Conservation (phyloP, 305 asterid genomes). For the Fraxinus greggii region DNA sequence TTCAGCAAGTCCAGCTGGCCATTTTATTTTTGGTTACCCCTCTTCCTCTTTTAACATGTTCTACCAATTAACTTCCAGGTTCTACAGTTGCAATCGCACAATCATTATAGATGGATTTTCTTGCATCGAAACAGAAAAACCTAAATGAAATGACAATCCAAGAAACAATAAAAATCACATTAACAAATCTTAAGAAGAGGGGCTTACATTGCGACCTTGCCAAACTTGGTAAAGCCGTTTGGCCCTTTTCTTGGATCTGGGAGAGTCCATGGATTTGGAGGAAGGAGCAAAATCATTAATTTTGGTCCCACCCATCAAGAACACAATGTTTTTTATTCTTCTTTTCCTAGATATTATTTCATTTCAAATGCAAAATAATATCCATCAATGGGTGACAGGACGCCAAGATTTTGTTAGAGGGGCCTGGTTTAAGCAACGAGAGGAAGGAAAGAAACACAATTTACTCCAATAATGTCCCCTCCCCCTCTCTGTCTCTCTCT, state of each 20-base stretch:
- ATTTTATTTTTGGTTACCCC: background rate
- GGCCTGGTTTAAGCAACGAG: slow-evolving; percentile 31
- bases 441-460: slow-evolving; percentile 24
- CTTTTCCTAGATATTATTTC: slow-evolving; percentile 3
- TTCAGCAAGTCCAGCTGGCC: background rate
- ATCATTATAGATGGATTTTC: background rate
- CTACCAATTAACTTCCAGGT: background rate
- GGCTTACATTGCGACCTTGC: slow-evolving; percentile 59
- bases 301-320: slow-evolving; percentile 27
- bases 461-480: slow-evolving; percentile 14
- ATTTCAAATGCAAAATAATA: slow-evolving; percentile 17
- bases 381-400: slow-evolving; percentile 17
- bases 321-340: background rate
- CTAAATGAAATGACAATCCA: background rate
- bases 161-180: background rate
- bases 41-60: background rate
- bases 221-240: slow-evolving; percentile 49
- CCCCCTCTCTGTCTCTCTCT: background rate
- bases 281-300: slow-evolving; percentile 31
- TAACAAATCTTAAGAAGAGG: background rate
- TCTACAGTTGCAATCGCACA: background rate
- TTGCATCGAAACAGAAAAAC: background rate
- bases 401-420: slow-evolving; percentile 24
- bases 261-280: slow-evolving; percentile 26
- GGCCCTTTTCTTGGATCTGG: slow-evolving; percentile 28